phyloP scores from a whole-genome alignment of 2,329 filamentous ascomycete genomes.

The Exophiala mesophila region DNA sequence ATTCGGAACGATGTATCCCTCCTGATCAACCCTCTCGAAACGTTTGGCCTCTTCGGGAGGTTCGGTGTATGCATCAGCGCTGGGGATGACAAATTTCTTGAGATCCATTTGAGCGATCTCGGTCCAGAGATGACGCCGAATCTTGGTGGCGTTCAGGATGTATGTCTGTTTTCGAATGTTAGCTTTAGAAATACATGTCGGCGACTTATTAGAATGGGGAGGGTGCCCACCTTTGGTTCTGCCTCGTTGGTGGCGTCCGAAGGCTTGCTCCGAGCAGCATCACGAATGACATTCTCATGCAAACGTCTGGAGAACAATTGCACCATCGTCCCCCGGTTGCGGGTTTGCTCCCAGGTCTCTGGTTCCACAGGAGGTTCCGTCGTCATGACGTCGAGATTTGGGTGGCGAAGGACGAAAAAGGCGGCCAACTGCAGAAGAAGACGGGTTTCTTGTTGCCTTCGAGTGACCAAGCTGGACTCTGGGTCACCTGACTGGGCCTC shows the following conservation, averaged over 20 bases:
- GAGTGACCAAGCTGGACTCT: background rate
- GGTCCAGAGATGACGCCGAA: slow-evolving; percentile 2
- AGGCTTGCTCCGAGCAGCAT: too few species aligned
- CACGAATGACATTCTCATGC: too few species aligned
- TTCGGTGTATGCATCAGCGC: background rate
- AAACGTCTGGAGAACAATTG: too few species aligned
- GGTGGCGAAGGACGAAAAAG: slow-evolving; percentile 6
- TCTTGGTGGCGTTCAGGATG: slow-evolving; percentile 2
- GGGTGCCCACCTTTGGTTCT: too few species aligned
- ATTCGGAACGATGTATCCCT: background rate
- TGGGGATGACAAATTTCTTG: background rate
- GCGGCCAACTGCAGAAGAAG: slow-evolving; percentile 2
- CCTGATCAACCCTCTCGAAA: slow-evolving; percentile 1
- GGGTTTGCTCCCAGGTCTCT: too few species aligned
- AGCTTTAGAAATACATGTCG: background rate
- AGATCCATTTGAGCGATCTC: background rate
- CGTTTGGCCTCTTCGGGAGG: background rate
- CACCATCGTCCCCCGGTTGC: too few species aligned
- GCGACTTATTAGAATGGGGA: too few species aligned
- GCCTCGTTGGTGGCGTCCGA: too few species aligned
- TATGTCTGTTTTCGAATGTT: background rate
- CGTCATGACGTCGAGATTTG: slow-evolving; percentile 4
- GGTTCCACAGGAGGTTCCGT: too few species aligned
- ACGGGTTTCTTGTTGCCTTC: slow-evolving; percentile 1
- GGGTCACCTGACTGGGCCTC: background rate